Base-by-base conservation (phyloP, 116 monocot species). In the Cymodocea nodosa region DNA sequence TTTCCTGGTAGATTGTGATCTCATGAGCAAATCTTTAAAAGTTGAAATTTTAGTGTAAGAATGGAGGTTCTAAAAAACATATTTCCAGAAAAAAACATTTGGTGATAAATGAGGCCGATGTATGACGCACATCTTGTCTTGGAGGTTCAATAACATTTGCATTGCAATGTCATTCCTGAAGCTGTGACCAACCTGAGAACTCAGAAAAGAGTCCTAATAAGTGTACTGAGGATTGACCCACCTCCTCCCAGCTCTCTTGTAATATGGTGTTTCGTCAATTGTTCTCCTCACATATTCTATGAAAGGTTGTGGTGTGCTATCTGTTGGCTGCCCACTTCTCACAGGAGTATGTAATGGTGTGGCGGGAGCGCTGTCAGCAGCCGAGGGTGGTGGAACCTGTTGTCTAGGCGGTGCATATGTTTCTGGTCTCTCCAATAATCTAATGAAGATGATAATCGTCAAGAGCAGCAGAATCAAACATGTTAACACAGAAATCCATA, bases 201-300 rank as follows among this genome's bases (percentile, higher is more conserved):
- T 30, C 44, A 8, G 11, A 44, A 44, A 44, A 66, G n/a, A 15
- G 6, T 20, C 52, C 76, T 78, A 95, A 52, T 95, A 95, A 13
- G 84, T 95, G 36, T 83, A 65, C 65, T 87, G 85, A 9, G 85
- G 85, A 77, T 95, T 83, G 64, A 82, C 90, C 73, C 80, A 75
- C 73, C 80, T 77, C 69, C 89, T 82, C 18, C 72, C 79, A 4
- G 72, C 68, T 25, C 87, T 70, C 63, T 70, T 85, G 37, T 95
- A 95, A 65, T 89, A 89, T 9, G 95, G 95, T 35, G 95, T 95
- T 64, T 90, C 84, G 62, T 95, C 90, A 19, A 95, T 55, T 23
- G 95, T 95, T 56, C 78, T 84, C 69, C 90, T 80, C 52, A 87
- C 80, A 66, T 90, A 87, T 35, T 95, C 87, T 55, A 85, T 63